A percentile compares a stretch with the other conserved stretches of the same genome.
Evolutionary conservation across 257 asterid genomes (phyloP).

Genomic region (Solanum tarijense): DNA sequence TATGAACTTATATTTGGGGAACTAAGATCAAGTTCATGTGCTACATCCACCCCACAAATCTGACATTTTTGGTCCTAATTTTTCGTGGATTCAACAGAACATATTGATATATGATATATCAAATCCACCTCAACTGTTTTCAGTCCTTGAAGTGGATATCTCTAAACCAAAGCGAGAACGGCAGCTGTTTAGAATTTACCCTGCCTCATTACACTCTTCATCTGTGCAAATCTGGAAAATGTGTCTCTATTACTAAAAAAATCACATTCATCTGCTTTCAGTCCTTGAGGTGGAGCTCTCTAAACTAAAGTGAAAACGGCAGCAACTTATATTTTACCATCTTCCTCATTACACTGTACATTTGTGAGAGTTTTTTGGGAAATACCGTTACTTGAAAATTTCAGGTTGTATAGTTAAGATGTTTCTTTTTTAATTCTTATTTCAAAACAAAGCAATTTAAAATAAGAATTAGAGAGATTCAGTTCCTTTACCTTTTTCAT

Average conservation of each 20-base stretch:
- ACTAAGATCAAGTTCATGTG: background rate
- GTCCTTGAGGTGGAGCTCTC: background rate
- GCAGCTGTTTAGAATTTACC: background rate
- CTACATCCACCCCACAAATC: background rate
- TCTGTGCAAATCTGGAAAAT: background rate
- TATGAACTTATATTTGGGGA: background rate
- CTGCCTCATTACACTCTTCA: background rate
- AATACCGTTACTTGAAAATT: background rate
- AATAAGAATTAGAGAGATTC: background rate
- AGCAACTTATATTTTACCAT: background rate
- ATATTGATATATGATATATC: background rate
- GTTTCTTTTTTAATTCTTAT: background rate
- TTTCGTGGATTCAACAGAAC: background rate
- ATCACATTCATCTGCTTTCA: background rate
- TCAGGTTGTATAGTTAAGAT: background rate
- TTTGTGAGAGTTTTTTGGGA: background rate
- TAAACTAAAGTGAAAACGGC: background rate
- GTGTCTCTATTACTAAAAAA: background rate
- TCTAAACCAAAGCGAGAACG: background rate
- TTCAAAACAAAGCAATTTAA: background rate
- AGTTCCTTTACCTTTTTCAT: background rate
- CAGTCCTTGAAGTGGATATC: background rate
- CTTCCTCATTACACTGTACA: background rate
- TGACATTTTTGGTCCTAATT: background rate
- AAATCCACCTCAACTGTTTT: background rate